phyloP scores from a whole-genome alignment of 176 grass and related monocot genomes.

The Pharus latifolius region DNA sequence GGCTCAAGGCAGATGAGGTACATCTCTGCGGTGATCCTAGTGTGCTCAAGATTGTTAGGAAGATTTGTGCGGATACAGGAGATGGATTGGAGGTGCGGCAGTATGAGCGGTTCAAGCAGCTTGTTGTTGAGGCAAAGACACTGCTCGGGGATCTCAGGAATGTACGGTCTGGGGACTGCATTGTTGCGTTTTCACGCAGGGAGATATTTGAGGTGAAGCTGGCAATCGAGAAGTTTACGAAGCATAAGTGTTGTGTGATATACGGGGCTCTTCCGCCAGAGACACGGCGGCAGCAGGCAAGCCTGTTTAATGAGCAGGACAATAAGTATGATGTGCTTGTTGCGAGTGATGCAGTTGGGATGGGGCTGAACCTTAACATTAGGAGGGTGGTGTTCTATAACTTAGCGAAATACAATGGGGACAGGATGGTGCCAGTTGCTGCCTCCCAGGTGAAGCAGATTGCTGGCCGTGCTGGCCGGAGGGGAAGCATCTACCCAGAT shows the following conservation, averaged over 20 bases:
- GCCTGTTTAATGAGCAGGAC: conserved; percentile 75
- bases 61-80: conserved; percentile 59
- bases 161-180: conserved; percentile 66
- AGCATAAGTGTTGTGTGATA: conserved; percentile 92
- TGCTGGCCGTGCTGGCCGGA: conserved; percentile 78
- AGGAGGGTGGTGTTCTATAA: conserved; percentile 80
- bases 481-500: conserved; percentile 84
- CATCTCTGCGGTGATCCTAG: conserved; percentile 94
- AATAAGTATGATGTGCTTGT: conserved; percentile 87
- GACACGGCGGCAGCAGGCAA: conserved; percentile 75
- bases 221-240: conserved; percentile 87
- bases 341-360: conserved; percentile 84
- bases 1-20: conserved; percentile 93
- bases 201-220: conserved; percentile 95
- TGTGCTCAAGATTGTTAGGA: conserved; percentile 61
- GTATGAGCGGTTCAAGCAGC: conserved; percentile 86
- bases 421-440: conserved; percentile 66
- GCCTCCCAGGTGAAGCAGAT: conserved; percentile 96
- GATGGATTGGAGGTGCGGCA: conserved; percentile 68
- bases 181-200: conserved; percentile 79
- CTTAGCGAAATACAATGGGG: conserved; percentile 71
- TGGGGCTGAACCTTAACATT: conserved; percentile 98
- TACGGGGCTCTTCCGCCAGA: conserved; percentile 88
- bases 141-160: conserved; percentile 65
- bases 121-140: conserved; percentile 83